Evolutionary conservation across 2,329 filamentous ascomycete species (phyloP).

Genomic region (Sporothrix curviconia): DNA sequence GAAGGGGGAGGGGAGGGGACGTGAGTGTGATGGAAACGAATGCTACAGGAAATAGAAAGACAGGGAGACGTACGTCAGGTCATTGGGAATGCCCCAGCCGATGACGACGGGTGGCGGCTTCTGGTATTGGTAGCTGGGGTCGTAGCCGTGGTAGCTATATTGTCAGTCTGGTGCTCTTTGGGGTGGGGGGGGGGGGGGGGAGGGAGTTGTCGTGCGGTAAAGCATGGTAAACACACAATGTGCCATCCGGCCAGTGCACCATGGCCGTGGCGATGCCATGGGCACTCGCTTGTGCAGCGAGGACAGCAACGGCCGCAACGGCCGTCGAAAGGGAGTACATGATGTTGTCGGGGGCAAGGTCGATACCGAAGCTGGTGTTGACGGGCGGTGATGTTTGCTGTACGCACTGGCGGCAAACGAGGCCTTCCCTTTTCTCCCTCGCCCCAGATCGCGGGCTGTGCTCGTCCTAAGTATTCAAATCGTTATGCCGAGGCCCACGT

Average conservation of each 20-base stretch:
- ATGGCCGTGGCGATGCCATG: slow-evolving; percentile 26
- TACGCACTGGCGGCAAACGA: too few relatives aligned
- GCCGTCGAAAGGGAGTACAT: background rate
- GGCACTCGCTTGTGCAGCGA: slow-evolving; percentile 17
- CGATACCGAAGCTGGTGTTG: too few relatives aligned
- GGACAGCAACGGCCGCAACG: slow-evolving; percentile 15
- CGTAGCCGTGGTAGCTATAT: slow-evolving; percentile 25
- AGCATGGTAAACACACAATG: slow-evolving; percentile 21
- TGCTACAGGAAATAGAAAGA: background rate
- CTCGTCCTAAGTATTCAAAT: background rate
- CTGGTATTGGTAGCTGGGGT: slow-evolving; percentile 26
- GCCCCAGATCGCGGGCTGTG: background rate
- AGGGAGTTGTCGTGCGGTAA: background rate
- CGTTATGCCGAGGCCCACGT: background rate
- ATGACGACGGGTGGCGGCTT: slow-evolving; percentile 24
- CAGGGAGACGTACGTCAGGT: slow-evolving; percentile 21
- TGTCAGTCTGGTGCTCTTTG: slow-evolving; percentile 8
- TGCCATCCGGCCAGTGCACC: slow-evolving; percentile 23
- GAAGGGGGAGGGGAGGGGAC: too few relatives aligned
- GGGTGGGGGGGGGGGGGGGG: background rate
- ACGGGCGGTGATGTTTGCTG: too few relatives aligned
- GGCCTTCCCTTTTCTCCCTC: too few relatives aligned
- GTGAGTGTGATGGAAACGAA: too few relatives aligned
- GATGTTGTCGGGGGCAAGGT: background rate
- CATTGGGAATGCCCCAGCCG: slow-evolving; percentile 27